These are phyloP conservation scores for Nicotiana obtusifolia DNA, from an alignment of 257 asterid genomes.

Conservation along the genomic window DNA sequence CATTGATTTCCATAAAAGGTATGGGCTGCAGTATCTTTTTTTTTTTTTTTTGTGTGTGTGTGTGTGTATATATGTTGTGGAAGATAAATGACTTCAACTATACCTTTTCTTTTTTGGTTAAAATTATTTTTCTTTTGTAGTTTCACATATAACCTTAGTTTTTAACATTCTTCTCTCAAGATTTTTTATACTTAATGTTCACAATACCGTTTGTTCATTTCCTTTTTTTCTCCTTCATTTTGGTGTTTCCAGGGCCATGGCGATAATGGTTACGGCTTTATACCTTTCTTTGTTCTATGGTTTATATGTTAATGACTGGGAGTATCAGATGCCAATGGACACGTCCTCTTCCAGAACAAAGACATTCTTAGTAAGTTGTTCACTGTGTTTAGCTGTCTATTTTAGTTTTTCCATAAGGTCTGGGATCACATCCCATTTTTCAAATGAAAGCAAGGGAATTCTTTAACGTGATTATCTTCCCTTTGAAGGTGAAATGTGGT, in stretches of 20 bases:
- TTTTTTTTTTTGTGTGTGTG: too few relatives aligned
- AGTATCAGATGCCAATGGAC: conserved; percentile 37
- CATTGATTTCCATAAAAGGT: too few relatives aligned
- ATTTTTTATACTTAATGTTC: background rate
- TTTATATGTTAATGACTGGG: conserved; percentile 56
- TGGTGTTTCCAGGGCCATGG: conserved; percentile 35
- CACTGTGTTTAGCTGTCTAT: background rate
- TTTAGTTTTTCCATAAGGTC: background rate
- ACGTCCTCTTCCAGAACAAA: conserved; percentile 25
- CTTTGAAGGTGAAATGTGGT: conserved; percentile 55
- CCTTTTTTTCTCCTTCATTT: background rate
- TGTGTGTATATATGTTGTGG: too few relatives aligned
- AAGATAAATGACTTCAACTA: too few relatives aligned
- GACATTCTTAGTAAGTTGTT: conserved; percentile 32
- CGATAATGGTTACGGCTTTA: conserved; percentile 31
- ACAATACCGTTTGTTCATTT: background rate
- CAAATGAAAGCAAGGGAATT: background rate
- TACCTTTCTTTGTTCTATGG: conserved; percentile 50
- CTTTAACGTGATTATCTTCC: conserved; percentile 15
- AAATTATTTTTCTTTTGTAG: too few relatives aligned
- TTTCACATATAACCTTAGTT: too few relatives aligned
- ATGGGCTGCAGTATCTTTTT: too few relatives aligned
- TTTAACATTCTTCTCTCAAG: too few relatives aligned
- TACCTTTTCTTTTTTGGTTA: too few relatives aligned
- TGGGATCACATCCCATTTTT: background rate